Conservation (phyloP, 768 basidiomycete genomes). For the Termitomyces sp. region DNA sequence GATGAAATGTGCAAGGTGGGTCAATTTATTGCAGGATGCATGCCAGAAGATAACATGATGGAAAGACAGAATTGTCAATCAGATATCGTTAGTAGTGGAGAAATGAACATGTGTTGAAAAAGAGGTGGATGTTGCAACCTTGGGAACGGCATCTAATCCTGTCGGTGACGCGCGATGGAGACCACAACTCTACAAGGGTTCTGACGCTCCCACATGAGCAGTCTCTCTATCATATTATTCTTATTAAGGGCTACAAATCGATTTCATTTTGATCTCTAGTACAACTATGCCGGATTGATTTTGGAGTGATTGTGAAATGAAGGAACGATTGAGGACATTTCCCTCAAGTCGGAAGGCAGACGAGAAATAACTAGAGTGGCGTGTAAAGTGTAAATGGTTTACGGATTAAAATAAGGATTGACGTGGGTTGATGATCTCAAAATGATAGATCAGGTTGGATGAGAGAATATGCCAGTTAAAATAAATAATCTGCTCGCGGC, state of each 20-base stretch:
- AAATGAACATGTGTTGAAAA: too few species aligned
- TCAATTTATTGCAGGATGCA: too few species aligned
- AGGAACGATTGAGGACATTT: neutral
- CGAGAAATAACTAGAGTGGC: neutral
- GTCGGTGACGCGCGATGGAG: too few species aligned
- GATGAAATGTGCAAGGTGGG: too few species aligned
- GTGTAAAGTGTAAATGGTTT: neutral
- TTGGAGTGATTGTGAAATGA: neutral
- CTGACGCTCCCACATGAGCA: too few species aligned
- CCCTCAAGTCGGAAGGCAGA: neutral
- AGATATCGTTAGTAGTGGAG: too few species aligned
- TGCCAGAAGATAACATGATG: too few species aligned
- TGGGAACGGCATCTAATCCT: too few species aligned
- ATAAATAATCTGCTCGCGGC: constrained; percentile 6
- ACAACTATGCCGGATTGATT: neutral
- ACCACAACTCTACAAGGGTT: too few species aligned
- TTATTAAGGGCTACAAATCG: neutral
- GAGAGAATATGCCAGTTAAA: constrained; percentile 1
- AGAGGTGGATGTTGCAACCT: too few species aligned
- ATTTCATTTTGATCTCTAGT: constrained; percentile 3
- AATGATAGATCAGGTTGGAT: neutral
- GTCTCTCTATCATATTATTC: too few species aligned
- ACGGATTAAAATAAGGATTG: neutral
- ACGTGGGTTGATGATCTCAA: neutral
- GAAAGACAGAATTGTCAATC: too few species aligned